phyloP scores from a whole-genome alignment of 2,329 filamentous ascomycete genomes.

The Rhynchosporium graminicola region DNA sequence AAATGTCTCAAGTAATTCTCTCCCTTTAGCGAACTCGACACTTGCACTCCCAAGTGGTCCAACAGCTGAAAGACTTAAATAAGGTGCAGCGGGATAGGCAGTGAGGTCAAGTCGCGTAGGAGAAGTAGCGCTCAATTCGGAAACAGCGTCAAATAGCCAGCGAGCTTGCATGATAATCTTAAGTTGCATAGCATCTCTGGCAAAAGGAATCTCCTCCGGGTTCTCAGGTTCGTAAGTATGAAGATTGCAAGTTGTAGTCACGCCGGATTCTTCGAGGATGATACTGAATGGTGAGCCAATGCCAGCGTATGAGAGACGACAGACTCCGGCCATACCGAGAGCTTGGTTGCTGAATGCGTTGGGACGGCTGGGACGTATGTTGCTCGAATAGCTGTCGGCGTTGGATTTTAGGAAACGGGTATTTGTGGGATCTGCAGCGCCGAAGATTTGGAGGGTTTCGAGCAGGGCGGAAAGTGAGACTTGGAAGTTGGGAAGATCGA shows the following conservation, averaged over 20 bases:
- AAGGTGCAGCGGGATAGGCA: slow-evolving; percentile 61
- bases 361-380: slow-evolving; percentile 60
- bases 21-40: slow-evolving; percentile 66
- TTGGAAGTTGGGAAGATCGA: slow-evolving; percentile 70
- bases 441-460: slow-evolving; percentile 94
- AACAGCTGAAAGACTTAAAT: slow-evolving; percentile 71
- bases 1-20: slow-evolving; percentile 74
- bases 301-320: slow-evolving; percentile 75
- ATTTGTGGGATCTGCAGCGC: slow-evolving; percentile 68
- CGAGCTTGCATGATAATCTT: slow-evolving; percentile 92
- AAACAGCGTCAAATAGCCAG: slow-evolving; percentile 70
- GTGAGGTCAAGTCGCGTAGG: slow-evolving; percentile 73
- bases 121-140: slow-evolving; percentile 61
- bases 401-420: slow-evolving; percentile 59
- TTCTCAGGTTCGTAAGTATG: slow-evolving; percentile 81
- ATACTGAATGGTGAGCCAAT: slow-evolving; percentile 80
- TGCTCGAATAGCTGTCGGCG: slow-evolving; percentile 61
- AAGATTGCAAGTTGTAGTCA: slow-evolving; percentile 87
- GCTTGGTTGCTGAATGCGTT: slow-evolving; percentile 83
- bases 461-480: slow-evolving; percentile 85
- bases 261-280: slow-evolving; percentile 80
- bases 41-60: slow-evolving; percentile 61
- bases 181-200: slow-evolving; percentile 75
- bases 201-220: slow-evolving; percentile 83
- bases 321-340: slow-evolving; percentile 81